Conservation (phyloP, 176 grass and related monocot species). For the Urochloa ruziziensis region DNA sequence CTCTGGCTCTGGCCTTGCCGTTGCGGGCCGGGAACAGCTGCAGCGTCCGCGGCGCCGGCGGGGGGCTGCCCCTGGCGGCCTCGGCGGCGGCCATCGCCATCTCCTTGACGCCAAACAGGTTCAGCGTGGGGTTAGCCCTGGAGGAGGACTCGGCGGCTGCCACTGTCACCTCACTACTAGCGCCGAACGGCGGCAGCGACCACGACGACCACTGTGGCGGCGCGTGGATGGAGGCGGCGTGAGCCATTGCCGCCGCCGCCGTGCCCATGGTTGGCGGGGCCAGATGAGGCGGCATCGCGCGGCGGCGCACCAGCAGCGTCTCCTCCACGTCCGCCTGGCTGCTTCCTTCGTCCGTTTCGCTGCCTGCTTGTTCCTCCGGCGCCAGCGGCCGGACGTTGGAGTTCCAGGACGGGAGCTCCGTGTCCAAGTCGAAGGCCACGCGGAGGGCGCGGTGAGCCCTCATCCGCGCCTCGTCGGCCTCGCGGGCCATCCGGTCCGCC, state of each 20-base stretch:
- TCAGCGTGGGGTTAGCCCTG: neutral
- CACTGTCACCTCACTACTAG: neutral
- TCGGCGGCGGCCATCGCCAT: neutral
- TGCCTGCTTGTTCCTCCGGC: neutral
- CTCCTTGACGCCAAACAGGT: neutral
- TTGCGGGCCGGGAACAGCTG: neutral
- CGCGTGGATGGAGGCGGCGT: too few relatives aligned
- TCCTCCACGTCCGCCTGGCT: neutral
- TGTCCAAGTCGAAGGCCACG: neutral
- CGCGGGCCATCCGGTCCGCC: slow-evolving; percentile 29
- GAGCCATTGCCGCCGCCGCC: neutral
- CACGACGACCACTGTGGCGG: too few relatives aligned
- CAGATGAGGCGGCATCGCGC: neutral
- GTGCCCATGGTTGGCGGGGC: neutral
- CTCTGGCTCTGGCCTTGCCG: too few relatives aligned
- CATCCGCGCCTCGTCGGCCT: slow-evolving; percentile 17
- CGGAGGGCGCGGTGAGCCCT: slow-evolving; percentile 27
- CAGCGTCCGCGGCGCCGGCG: neutral
- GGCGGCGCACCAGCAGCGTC: neutral
- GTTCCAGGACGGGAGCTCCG: neutral
- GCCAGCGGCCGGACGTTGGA: too few relatives aligned
- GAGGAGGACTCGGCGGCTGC: neutral
- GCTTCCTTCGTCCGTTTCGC: neutral
- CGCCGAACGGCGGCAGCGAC: neutral
- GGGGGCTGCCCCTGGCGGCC: neutral